phyloP scores from a whole-genome alignment of 2,329 filamentous ascomycete species.

The Fusarium lateritium region DNA sequence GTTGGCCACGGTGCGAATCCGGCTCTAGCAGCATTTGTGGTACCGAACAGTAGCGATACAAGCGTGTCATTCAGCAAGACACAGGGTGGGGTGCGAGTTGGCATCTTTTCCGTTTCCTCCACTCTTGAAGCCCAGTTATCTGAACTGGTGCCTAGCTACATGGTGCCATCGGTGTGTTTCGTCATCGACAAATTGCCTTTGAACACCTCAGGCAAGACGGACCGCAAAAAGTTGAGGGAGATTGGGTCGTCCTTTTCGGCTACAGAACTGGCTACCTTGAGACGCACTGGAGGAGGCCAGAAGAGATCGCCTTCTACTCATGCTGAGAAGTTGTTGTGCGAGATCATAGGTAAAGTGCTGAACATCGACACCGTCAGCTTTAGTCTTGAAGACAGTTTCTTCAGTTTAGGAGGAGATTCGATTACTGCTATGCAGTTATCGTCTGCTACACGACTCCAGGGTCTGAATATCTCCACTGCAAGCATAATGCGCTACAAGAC shows the following conservation, averaged over 20 bases:
- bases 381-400: slow-evolving; percentile 20
- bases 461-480: slow-evolving; percentile 9
- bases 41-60: neutral
- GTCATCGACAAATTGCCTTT: slow-evolving; percentile 6
- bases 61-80: neutral
- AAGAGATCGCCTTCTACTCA: slow-evolving; percentile 9
- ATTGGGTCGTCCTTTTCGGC: slow-evolving; percentile 17
- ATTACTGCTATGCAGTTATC: slow-evolving; percentile 32
- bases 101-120: slow-evolving; percentile 1
- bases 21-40: slow-evolving; percentile 11
- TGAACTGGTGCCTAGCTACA: slow-evolving; percentile 10
- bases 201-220: slow-evolving; percentile 14
- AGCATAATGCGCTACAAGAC: slow-evolving; percentile 12
- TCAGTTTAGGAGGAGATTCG: slow-evolving; percentile 18
- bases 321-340: slow-evolving; percentile 7
- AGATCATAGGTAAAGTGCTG: slow-evolving; percentile 1
- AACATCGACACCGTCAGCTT: slow-evolving; percentile 6
- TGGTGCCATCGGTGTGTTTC: slow-evolving; percentile 24
- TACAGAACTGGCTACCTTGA: slow-evolving; percentile 8
- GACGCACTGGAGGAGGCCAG: neutral
- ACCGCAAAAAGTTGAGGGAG: slow-evolving; percentile 14
- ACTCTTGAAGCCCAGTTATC: slow-evolving; percentile 4
- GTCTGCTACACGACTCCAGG: slow-evolving; percentile 15
- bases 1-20: slow-evolving; percentile 1
- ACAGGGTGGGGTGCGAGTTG: slow-evolving; percentile 2